Base-by-base conservation (phyloP, 2,329 filamentous ascomycete genomes). In the Colletotrichum sp. region DNA sequence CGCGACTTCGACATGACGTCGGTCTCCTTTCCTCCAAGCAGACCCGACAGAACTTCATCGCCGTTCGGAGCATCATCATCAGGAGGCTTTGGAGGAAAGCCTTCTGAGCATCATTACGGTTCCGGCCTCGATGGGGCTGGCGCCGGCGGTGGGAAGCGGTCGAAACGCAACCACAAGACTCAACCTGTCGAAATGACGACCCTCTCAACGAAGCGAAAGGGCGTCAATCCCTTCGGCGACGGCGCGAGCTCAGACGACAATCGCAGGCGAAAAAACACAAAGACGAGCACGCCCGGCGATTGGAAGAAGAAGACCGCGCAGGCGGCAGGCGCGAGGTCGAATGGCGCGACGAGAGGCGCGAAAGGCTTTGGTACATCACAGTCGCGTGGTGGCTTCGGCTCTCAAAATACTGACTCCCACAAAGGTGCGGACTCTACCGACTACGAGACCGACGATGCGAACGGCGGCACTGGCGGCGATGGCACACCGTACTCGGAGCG, bases 401-500 rank as follows among this genome's bases (percentile, higher is more conserved):
- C 62, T 27, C 58, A 72, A 52, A 74, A 68, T 52, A 66, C 60
- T 39, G 60, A 76, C 34, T 36, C 32, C 15, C 39, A 39, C 27
- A 64, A 61, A 22, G 36, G n/a, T 16, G 34, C 70, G 55, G 68
- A 56, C 10, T 58, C 67, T 16, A 66, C 56, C 52, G 69, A 75
- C 7, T 77, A 77, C 61, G 75, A 77, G 48, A 76, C 70, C n/a
- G 67, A 77, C 80, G 80, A 79, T 58, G 62, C 69, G 39, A 34
- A 62, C 6, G 64, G 70, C 43, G 64, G 39, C 28, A 18, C 58
- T 48, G 36, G 22, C 15, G 74, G 74, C 7, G 74, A 76, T 16
- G 70, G 74, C 71, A 85, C 87, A 58, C 82, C 82, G 1, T 88
- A 87, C 77, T 89, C 90, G 12, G 86, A 83, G 69, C 88, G 86